Conservation (phyloP, 2,329 filamentous ascomycete genomes). For the Calonectria pauciramosa region DNA sequence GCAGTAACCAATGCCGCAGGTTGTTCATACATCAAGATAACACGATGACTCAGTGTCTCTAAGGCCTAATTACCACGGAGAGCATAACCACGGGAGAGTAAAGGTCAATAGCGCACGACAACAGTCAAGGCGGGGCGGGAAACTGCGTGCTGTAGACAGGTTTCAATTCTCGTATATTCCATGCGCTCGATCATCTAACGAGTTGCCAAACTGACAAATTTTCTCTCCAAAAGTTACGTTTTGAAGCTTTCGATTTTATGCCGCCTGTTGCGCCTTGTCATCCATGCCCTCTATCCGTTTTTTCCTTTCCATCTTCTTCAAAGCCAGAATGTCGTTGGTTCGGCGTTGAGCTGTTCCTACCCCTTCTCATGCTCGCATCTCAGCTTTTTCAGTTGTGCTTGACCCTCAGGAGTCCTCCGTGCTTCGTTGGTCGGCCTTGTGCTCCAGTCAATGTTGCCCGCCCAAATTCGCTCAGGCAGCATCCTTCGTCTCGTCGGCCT, state of each 20-base stretch:
- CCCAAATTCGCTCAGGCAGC: slow-evolving; percentile 20
- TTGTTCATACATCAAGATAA: too few relatives aligned
- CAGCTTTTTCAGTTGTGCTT: neutral
- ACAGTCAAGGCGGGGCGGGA: neutral
- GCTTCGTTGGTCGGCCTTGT: neutral
- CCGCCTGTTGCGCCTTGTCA: neutral
- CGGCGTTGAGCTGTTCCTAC: neutral
- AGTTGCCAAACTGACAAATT: neutral
- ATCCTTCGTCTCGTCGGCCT: slow-evolving; percentile 36
- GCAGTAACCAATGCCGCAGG: neutral
- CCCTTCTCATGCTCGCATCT: neutral
- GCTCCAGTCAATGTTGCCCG: neutral
- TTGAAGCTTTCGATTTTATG: neutral
- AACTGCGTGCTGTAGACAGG: neutral
- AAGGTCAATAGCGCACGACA: neutral
- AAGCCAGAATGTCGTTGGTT: neutral
- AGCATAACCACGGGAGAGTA: too few relatives aligned
- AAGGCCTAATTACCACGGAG: too few relatives aligned
- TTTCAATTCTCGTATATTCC: neutral
- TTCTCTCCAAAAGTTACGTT: neutral
- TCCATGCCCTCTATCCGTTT: neutral
- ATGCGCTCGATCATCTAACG: neutral
- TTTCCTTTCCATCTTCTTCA: neutral
- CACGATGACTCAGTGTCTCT: too few relatives aligned
- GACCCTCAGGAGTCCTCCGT: neutral